phyloP scores from a whole-genome alignment of 305 asterid species.

The Fraxinus latifolia region DNA sequence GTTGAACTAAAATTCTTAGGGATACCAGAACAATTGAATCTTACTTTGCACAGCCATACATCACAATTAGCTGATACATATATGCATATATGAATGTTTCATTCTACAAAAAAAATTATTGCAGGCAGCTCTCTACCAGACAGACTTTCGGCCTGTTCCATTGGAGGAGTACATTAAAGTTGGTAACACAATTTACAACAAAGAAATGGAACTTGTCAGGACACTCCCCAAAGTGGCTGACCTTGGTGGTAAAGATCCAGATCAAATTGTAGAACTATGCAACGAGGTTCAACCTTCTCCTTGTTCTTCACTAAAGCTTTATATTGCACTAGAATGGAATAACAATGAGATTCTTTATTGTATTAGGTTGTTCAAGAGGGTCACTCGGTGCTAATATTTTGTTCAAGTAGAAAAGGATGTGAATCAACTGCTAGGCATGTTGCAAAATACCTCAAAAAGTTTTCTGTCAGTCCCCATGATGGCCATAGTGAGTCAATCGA shows the following conservation, averaged over 20 bases:
- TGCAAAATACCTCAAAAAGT: constrained; percentile 68
- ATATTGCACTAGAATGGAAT: constrained; percentile 21
- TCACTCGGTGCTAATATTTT: constrained; percentile 93
- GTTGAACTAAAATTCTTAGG: background rate
- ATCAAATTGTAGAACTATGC: constrained; percentile 93
- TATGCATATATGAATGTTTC: constrained; percentile 14
- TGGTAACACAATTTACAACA: constrained; percentile 75
- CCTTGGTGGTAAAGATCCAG: constrained; percentile 95
- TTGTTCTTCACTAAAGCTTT: constrained; percentile 14
- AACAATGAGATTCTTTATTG: constrained; percentile 25
- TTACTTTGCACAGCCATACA: constrained; percentile 9
- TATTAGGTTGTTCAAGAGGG: constrained; percentile 95
- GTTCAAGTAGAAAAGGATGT: constrained; percentile 98
- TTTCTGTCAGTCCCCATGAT: constrained; percentile 46
- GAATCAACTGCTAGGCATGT: constrained; percentile 97
- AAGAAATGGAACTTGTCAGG: constrained; percentile 74
- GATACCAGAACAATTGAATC: background rate
- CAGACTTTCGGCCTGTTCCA: constrained; percentile 97
- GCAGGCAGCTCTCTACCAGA: constrained; percentile 96
- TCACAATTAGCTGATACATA: background rate
- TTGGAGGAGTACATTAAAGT: constrained; percentile 89
- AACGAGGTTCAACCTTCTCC: constrained; percentile 64
- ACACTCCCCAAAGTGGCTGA: constrained; percentile 69
- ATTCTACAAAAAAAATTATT: constrained; percentile 18
- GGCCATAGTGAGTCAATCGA: constrained; percentile 52